Evolutionary conservation across 2,329 filamentous ascomycete species (phyloP), one percentile per base, ranked within the genome.

Genomic region (Fusarium sp.): DNA sequence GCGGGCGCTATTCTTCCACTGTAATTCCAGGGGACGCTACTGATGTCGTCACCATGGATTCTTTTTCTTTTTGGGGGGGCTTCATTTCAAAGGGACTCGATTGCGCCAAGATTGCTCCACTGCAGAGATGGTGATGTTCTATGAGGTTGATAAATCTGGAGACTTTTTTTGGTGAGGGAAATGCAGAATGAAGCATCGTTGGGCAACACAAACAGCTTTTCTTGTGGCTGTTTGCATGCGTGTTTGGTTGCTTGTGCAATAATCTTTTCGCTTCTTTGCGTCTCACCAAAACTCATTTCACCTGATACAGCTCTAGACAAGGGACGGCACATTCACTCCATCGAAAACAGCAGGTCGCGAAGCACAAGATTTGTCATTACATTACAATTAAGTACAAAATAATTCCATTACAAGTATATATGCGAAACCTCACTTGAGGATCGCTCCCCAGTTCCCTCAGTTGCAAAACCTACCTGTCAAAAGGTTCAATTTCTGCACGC

Each of bases 21-120:
- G 69, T 56, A 72, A 73, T 64, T 73, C 67, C 55, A 73, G 70
- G 70, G 70, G 70, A 73, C 49, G 53, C 68, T 62, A 73, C 64
- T 44, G 56, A 73, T 73, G 70, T 73, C 70, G 70, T 73, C 70
- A 73, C 70, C 60, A 53, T 41, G 33, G 55, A 37, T 44, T 67
- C 18, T 56, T 64, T 13, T 26, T 30, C 32, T 52, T 42, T 26
- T 40, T 42, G 20, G 40, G 40, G 49, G 35, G 44, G 42, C 60
- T 40, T 71, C 58, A 70, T 54, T 71, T 64, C 23, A 41, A 27
- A 48, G 68, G 53, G 64, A 67, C 53, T 52, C 23, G 48, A 40
- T 64, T 68, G 65, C 62, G 46, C 64, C 65, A 67, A 38, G 35
- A 17, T 11, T 52, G 35, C 52, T 73, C 70, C 70, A 73, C 70